phyloP scores from a whole-genome alignment of 2,329 filamentous ascomycete species.

The Fusarium musae region DNA sequence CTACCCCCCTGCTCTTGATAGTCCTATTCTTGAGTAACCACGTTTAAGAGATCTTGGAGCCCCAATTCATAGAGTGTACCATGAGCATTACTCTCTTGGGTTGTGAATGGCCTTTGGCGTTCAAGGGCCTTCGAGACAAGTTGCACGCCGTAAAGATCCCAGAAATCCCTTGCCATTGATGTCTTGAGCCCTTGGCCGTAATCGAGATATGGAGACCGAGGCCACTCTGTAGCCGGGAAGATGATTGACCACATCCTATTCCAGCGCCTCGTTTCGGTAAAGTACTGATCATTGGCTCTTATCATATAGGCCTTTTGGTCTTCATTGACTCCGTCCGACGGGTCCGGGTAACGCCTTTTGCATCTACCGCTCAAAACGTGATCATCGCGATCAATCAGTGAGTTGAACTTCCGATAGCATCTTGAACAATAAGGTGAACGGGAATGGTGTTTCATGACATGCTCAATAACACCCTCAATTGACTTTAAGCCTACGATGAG shows the following conservation, averaged over 20 bases:
- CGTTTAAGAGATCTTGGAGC: not conserved
- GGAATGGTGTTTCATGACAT: not conserved
- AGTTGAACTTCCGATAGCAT: not conserved
- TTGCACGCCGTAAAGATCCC: not conserved
- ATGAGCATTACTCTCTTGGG: accelerated
- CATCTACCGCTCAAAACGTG: not conserved
- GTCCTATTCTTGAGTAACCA: not conserved
- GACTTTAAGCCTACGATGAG: accelerated
- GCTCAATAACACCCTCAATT: not conserved
- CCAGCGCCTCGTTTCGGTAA: not conserved
- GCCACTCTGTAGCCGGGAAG: not conserved
- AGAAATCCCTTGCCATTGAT: not conserved
- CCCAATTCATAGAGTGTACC: not conserved
- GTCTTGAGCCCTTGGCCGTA: accelerated
- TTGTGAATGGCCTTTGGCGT: accelerated
- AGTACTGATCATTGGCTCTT: not conserved
- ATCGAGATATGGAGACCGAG: not conserved
- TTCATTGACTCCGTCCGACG: not conserved
- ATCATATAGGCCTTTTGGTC: not conserved
- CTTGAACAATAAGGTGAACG: not conserved
- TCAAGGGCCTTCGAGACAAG: not conserved
- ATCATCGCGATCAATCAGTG: not conserved
- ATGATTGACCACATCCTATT: not conserved
- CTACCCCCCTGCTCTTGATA: accelerated
- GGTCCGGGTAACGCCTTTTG: accelerated